Conservation (phyloP, 495 filamentous ascomycete species). For the Chaetomidium leptoderma region DNA sequence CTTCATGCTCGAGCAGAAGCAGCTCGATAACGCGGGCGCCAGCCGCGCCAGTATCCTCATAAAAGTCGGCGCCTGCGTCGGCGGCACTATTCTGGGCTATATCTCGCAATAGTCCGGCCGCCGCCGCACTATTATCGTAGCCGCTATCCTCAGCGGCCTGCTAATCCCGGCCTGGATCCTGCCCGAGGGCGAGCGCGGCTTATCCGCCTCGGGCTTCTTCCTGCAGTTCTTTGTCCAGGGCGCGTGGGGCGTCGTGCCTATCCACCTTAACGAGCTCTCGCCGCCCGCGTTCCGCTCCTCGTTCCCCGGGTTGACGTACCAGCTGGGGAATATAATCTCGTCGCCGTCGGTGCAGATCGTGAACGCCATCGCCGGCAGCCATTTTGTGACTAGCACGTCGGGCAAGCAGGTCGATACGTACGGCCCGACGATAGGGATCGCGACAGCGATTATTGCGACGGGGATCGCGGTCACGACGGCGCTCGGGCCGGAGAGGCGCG, state of each 20-base stretch:
- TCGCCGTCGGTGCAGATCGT: conserved; percentile 69
- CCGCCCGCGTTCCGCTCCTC: conserved; percentile 69
- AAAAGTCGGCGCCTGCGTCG: conserved; percentile 69
- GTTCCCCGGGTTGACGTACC: conserved; percentile 65
- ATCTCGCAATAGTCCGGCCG: conserved; percentile 68
- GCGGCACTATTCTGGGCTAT: conserved; percentile 68
- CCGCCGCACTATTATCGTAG: conserved; percentile 58
- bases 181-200: conserved; percentile 49
- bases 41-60: conserved; percentile 68
- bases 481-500: conserved; percentile 61
- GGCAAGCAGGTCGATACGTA: conserved; percentile 59
- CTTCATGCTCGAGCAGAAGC: conserved; percentile 67
- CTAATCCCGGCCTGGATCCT: conserved; percentile 73
- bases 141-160: conserved; percentile 52
- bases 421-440: conserved; percentile 64
- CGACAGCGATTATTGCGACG: conserved; percentile 62
- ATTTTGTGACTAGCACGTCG: conserved; percentile 41
- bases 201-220: conserved; percentile 69
- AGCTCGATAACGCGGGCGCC: conserved; percentile 54
- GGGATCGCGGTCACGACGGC: conserved; percentile 60
- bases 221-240: conserved; percentile 78
- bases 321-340: conserved; percentile 73
- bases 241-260: conserved; percentile 72
- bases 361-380: conserved; percentile 59
- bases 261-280: conserved; percentile 74